Base-by-base conservation (phyloP, 1,284 basidiomycete species). In the Cutaneotrichosporon dermatis region DNA sequence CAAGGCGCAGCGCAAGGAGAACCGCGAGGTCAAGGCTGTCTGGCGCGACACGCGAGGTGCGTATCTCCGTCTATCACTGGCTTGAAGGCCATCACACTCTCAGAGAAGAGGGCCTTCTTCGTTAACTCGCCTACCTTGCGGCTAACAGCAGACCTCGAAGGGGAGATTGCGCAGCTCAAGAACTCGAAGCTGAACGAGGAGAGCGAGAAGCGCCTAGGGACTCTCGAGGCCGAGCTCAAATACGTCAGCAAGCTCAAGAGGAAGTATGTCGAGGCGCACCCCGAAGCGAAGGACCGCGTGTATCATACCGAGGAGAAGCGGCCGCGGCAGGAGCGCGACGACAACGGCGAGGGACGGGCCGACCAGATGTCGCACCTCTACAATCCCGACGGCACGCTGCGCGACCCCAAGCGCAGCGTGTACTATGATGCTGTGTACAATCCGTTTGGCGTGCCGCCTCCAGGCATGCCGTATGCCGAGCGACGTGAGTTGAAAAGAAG, bases 361-460 rank as follows among this genome's bases (percentile, higher is more conserved):
- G 59, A 61, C 16, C 59, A 59, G 4, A 65, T 63, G 59, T 60
- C 63, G 10, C 66, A 71, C 54, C 71, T 89, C 34, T 92, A 90
- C 79, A 84, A 88, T 69, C 88, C 88, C 73, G 84, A 88, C 72
- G 90, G 90, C 13, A 82, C 90, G 52, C 87, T 90, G 63, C 81
- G 87, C 58, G 89, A 91, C 77, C 91, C 91, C 11, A 90, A 90
- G 70, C 82, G 90, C 67, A 94, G 90, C 76, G 82, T 93, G 45
- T 97, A 97, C 76, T 97, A 92, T 76, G 90, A 98, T 69, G 84
- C 89, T 40, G 83, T 92, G 54, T 88, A 95, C 84, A 98, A 98
- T 74, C 92, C 92, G 6, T 94, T 84, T 73, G 94, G 94, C 34
- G 90, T 92, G n/a, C 86, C 94, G 16, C 94, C 94, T 16, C 94